Base-by-base conservation (phyloP, 305 asterid genomes). In the Plantago lanceolata region DNA sequence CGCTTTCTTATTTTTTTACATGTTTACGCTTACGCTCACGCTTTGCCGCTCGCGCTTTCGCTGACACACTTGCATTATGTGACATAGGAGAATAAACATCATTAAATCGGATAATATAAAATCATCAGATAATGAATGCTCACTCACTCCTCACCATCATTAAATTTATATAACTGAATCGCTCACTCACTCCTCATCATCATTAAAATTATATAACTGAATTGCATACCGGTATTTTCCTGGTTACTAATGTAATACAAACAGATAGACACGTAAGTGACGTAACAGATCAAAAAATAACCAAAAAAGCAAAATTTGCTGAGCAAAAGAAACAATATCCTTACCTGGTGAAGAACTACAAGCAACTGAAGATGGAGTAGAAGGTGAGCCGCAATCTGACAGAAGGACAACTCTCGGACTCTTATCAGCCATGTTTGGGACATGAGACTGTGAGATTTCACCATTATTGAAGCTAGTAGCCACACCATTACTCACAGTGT, bases 331-430 rank as follows among this genome's bases (percentile, higher is more conserved):
- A 24, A 56, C 48, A 8, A 33, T 49, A 45, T 19, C 72, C 37
- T 76, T 83, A 94, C 99, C 99, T 73, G 96, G 88, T 0, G 96
- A 94, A 68, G 92, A 86, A 73, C 96, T 88, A 76, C 86, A 88
- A 57, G 89, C 93, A 76, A 85, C 84, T 0, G 95, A 87, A 44
- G 95, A 84, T 20, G 95, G 94, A 48, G 96, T 85, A 19, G 83
- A 82, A 13, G 97, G 96, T 21, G 94, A 86, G 33, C 81, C 74
- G 79, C 87, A 85, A 48, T 78, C 92, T 6, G 79, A 76, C 61
- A 81, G 73, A 65, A 69, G 69, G 67, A 81, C 67, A 68, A 76
- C 62, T 54, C 68, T 74, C 20, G 96, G 99, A 73, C 89, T 88
- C 82, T 78, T 80, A 55, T 84, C 93, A 53, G 71, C 79, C 67